A percentile compares a stretch with the other conserved stretches of the same genome.
Conservation (phyloP, 768 basidiomycete species). For the Mycena haematopus region DNA sequence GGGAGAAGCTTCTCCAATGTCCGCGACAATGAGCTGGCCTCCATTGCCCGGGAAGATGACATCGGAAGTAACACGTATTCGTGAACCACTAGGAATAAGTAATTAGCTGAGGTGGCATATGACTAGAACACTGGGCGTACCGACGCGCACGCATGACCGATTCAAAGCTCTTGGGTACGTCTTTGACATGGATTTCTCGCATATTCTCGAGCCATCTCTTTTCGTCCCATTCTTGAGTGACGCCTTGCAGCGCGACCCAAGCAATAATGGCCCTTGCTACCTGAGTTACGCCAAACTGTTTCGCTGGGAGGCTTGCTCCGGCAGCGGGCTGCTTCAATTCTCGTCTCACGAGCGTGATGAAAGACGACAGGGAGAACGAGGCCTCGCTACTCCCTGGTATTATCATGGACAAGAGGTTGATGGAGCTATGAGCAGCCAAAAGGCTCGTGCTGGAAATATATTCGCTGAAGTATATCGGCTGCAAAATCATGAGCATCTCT, state of each 20-base stretch:
- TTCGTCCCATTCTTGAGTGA: conserved; percentile 84
- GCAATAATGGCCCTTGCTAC: conserved; percentile 75
- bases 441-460: conserved; percentile 79
- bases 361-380: conserved; percentile 80
- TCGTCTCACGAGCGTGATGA: conserved; percentile 78
- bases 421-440: conserved; percentile 74
- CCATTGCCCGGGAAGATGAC: conserved; percentile 68
- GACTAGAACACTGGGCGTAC: conserved; percentile 32
- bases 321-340: conserved; percentile 71
- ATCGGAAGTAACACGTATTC: conserved; percentile 76
- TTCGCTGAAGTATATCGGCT: conserved; percentile 75
- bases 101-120: not conserved
- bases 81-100: conserved; percentile 49
- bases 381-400: conserved; percentile 81
- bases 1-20: conserved; percentile 69
- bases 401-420: conserved; percentile 74
- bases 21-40: conserved; percentile 81
- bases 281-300: conserved; percentile 67
- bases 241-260: conserved; percentile 82
- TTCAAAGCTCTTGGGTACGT: conserved; percentile 41
- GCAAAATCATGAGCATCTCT: not conserved
- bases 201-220: conserved; percentile 69
- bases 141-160: conserved; percentile 40
- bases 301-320: conserved; percentile 60
- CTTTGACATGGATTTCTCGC: conserved; percentile 69